Evolutionary conservation across 306 rosid genomes (phyloP), one percentile per base, ranked within the genome.

Genomic region (Lupinus albus): DNA sequence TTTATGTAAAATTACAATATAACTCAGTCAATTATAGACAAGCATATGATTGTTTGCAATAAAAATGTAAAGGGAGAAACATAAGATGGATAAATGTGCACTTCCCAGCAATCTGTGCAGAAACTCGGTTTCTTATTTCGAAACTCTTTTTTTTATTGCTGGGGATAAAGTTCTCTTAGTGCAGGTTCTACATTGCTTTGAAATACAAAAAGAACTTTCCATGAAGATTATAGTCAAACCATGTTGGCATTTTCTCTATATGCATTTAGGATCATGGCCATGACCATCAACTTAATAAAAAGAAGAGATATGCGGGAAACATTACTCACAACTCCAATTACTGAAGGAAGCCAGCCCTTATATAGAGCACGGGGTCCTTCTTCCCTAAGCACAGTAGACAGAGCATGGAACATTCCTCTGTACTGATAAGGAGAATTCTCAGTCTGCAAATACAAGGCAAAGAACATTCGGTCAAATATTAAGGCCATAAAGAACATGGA

Each of bases 331-430:
- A 94, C 99, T 83, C 99, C 99, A 78, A 94, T 94, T 9, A 90
- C 99, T 48, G 99, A 94, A 74, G 99, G 97, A 78, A 94, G 92
- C 97, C 99, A 94, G 7, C 99, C 99, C 87, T 84, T 94, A 73
- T 94, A 94, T 74, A 94, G 77, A 64, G 99, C 97, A 67, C 99
- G 91, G 1, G 97, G 89, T 48, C 99, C 99, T 80, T 94, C 99
- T 82, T 90, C 95, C 72, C 88, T 81, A 16, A 94, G 90, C 72
- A 94, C 96, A 15, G 99, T 94, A 52, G 89, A 80, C 53, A 94
- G 71, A 58, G 99, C 99, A 79, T 94, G 99, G 70, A 88, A 81
- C 86, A 94, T 94, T 84, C 99, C 99, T 81, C 96, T 86, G 78
- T 94, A 94, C 84, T 81, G 99, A 54, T 83, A 94, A 21, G 99